Conservation (phyloP, 306 rosid species). For the Astragalus membranaceus region DNA sequence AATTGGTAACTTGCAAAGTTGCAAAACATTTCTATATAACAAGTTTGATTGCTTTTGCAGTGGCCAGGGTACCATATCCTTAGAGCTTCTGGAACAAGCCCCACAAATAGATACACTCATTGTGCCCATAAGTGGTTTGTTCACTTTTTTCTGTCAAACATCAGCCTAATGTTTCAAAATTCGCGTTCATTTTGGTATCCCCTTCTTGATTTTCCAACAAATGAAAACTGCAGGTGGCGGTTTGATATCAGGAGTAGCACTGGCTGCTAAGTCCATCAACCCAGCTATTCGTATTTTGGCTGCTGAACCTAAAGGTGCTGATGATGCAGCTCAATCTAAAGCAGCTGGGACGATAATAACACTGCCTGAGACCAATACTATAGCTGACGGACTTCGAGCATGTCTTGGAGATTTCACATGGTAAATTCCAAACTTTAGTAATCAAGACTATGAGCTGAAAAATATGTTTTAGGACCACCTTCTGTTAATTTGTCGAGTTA, state of each 20-base stretch:
- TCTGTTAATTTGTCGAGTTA: neutral
- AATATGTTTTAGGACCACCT: neutral
- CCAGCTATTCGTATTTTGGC: constrained; percentile 67
- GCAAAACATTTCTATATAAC: constrained; percentile 11
- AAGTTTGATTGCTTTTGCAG: constrained; percentile 46
- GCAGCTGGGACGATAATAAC: constrained; percentile 73
- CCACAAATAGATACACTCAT: constrained; percentile 66
- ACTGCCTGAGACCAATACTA: constrained; percentile 64
- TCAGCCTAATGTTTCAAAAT: neutral
- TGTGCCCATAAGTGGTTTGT: constrained; percentile 87
- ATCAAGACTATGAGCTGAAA: constrained; percentile 16
- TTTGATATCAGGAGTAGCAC: constrained; percentile 79
- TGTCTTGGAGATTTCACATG: constrained; percentile 79
- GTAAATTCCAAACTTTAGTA: constrained; percentile 35
- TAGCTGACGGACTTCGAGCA: constrained; percentile 91
- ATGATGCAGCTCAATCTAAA: constrained; percentile 87
- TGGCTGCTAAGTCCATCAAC: constrained; percentile 89
- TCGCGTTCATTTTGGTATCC: neutral
- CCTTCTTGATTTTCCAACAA: neutral
- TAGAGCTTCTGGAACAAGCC: constrained; percentile 80
- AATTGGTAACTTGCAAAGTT: constrained; percentile 9
- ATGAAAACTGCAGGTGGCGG: constrained; percentile 69
- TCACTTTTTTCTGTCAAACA: constrained; percentile 6
- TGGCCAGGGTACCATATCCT: constrained; percentile 85
- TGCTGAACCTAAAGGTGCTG: constrained; percentile 86